Evolutionary conservation across 495 filamentous ascomycete genomes (phyloP), one percentile per base, ranked within the genome.

Genomic region (Trypethelium eluteriae): DNA sequence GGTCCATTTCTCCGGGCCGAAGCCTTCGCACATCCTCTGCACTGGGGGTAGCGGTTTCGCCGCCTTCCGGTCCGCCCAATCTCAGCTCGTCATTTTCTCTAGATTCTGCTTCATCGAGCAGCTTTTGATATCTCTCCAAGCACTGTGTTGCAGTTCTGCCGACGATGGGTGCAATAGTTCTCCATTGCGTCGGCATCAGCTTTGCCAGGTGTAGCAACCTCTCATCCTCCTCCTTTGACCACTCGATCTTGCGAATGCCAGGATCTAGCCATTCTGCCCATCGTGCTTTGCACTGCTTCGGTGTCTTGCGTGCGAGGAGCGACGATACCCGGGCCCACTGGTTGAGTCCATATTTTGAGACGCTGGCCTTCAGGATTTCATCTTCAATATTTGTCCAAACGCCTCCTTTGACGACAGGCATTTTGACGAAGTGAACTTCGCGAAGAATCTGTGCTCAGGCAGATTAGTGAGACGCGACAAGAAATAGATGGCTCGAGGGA

Each of bases 271-370:
- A 98, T 84, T 98, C 95, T 68, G 88, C 83, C 94, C 94, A 98
- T 77, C 94, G 86, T 57, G 94, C 95, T 79, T 98, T 98, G 84
- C 94, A 98, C 79, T 98, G 95, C 78, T 98, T 98, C 38, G 94
- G 90, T 10, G 94, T 97, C 78, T 98, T 98, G 69, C 95, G 89
- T 74, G 94, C 93, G 74, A 98, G 87, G 47, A 98, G 86, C 35
- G 95, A 98, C 57, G 94, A 97, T 49, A 97, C 93, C 75, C 94
- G 94, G 74, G 95, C 93, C 94, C 94, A 98, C 79, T 98, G 94
- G 76, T 98, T 97, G 44, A 98, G 84, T 64, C 93, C 93, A 80
- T 96, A 97, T 78, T 97, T 97, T 69, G 91, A 95, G 71, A 96
- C 92, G 50, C 61, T 89, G 57, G 91, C 93, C 76, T 96, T 96